Evolutionary conservation across 208 protist genomes (phyloP).

Genomic region (Tritrichomonas foetus): DNA sequence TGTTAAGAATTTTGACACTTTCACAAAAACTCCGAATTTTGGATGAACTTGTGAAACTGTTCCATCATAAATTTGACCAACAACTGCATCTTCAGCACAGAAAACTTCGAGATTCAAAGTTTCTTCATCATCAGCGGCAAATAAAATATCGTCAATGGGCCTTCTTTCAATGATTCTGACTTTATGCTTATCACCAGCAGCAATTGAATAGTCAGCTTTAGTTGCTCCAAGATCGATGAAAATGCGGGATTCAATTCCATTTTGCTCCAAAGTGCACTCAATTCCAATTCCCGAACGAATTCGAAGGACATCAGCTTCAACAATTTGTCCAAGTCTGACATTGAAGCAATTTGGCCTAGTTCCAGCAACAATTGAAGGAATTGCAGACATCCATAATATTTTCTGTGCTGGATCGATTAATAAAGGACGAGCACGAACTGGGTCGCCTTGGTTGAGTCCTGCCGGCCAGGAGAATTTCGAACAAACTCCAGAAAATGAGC

Average conservation of each 20-base stretch:
- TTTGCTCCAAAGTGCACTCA: background rate
- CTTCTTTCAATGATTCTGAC: background rate
- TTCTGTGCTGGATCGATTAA: conserved; percentile 30
- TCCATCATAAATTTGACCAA: background rate
- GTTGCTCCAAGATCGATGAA: background rate
- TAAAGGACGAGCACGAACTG: background rate
- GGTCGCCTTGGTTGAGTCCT: background rate
- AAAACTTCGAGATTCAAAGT: background rate
- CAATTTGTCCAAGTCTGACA: background rate
- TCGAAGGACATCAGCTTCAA: background rate
- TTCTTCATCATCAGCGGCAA: conserved; percentile 3
- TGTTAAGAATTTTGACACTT: background rate
- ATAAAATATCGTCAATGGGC: background rate
- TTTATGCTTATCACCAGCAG: background rate
- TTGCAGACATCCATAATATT: background rate
- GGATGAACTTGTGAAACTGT: background rate
- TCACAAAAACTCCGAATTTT: conserved; percentile 6
- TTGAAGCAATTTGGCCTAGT: background rate
- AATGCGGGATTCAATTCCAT: background rate
- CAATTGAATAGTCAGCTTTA: background rate
- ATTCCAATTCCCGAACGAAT: background rate
- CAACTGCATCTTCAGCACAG: background rate
- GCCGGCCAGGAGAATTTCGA: background rate
- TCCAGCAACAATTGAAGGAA: background rate
- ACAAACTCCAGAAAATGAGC: background rate